Base-by-base conservation (phyloP, 345 rosid genomes). In the Noccaea bulbosa region DNA sequence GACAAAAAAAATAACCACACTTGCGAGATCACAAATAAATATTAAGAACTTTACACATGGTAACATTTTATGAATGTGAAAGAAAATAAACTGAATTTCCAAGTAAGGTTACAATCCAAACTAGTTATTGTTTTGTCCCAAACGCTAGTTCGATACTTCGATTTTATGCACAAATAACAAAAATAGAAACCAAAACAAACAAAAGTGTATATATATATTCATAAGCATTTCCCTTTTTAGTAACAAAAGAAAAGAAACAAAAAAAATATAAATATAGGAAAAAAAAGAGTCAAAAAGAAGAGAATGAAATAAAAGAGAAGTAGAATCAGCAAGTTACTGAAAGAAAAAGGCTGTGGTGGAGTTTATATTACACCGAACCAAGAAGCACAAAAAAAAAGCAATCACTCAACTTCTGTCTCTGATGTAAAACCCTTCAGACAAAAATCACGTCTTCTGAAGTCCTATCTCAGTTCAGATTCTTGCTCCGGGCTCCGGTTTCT, bases 341-440 rank as follows among this genome's bases (percentile, higher is more conserved):
- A 44, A 63, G 55, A 33, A 57, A 60, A 71, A 60, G 33, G 56
- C 11, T 24, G 64, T 53, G 64, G 64, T 53, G 64, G 64, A 61
- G 30, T 68, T 66, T 40, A 57, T 74, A 67, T 43, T 50, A 74
- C 78, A 73, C 71, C 46, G 61, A 60, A 74, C 51, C 62, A 67
- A 60, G 65, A 60, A 74, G 73, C 60, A 67, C 62, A 67, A 60
- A 60, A 68, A 22, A 27, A 27, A 27, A 3, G 30, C 63, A 34
- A 74, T 59, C 56, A 45, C 63, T 75, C 78, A 75, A 56, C 70
- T 67, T 61, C 50, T 38, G 8, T 55, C 71, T 47, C 44, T 34
- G 65, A 56, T 56, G 51, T 27, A 65, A 46, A 54, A 8, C 64
- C 16, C 57, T 55, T 46, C 34, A 56, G 53, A 43, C 54, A 22